phyloP scores from a whole-genome alignment of 2,329 filamentous ascomycete species.

The Hypomyces rosellus region DNA sequence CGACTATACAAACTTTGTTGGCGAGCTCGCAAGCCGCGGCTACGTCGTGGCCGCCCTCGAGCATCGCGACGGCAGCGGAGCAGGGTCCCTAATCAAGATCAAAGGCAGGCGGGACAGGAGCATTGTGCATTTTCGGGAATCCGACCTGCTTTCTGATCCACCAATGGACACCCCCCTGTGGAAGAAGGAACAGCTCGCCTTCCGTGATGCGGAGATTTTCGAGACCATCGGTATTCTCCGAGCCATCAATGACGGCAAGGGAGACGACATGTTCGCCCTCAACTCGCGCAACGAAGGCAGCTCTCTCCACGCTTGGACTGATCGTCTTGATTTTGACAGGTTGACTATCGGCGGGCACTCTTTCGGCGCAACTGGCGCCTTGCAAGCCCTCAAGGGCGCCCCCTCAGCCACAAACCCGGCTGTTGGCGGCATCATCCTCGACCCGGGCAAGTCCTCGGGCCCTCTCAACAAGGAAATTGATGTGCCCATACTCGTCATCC shows the following conservation, averaged over 20 bases:
- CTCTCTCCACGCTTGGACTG: constrained; percentile 43
- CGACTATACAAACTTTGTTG: constrained; percentile 46
- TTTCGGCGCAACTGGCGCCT: constrained; percentile 58
- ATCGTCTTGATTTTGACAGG: constrained; percentile 46
- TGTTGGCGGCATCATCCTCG: constrained; percentile 54
- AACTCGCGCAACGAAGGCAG: constrained; percentile 44
- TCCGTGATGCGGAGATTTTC: constrained; percentile 45
- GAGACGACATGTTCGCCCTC: constrained; percentile 24
- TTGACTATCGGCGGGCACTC: constrained; percentile 58
- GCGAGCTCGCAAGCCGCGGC: constrained; percentile 44
- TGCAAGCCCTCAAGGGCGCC: constrained; percentile 51
- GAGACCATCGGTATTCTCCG: constrained; percentile 36
- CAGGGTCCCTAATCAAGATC: constrained; percentile 35
- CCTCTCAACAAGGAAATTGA: constrained; percentile 52
- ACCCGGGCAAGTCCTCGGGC: constrained; percentile 60
- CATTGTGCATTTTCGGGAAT: constrained; percentile 29
- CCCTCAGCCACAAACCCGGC: constrained; percentile 32
- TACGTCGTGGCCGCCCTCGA: constrained; percentile 44
- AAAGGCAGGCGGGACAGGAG: constrained; percentile 23
- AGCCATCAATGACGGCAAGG: constrained; percentile 34
- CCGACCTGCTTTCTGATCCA: constrained; percentile 26
- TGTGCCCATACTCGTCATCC: constrained; percentile 54
- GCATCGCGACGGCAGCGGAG: constrained; percentile 46
- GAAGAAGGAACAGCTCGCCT: constrained; percentile 41
- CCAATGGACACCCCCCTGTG: constrained; percentile 31